A percentile compares a stretch with the other conserved stretches of the same genome.
Evolutionary conservation across 2,329 filamentous ascomycete species (phyloP).

Genomic region (Colletotrichum melonis): DNA sequence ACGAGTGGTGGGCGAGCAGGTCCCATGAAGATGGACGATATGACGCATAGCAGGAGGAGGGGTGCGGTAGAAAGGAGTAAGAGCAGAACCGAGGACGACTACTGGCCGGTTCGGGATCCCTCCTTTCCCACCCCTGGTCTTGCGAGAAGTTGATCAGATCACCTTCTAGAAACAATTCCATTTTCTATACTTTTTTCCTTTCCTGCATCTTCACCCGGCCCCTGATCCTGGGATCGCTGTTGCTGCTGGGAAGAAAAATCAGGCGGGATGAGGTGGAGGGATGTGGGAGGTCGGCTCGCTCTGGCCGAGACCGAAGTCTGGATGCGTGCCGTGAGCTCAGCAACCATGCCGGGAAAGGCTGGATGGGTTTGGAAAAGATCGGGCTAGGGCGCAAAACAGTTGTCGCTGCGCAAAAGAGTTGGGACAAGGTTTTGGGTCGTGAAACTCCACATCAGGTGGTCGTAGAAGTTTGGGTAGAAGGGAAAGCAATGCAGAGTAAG

Average conservation of each 20-base stretch:
- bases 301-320: not conserved
- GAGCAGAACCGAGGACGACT: not conserved
- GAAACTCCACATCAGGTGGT: conserved; percentile 27
- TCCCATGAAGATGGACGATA: conserved; percentile 2
- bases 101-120: conserved; percentile 6
- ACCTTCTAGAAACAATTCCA: conserved; percentile 30
- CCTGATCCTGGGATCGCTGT: not conserved
- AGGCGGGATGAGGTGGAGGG: conserved; percentile 1
- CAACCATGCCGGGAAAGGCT: not conserved
- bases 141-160: conserved; percentile 11
- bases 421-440: conserved; percentile 31
- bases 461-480: not conserved
- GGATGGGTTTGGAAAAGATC: not conserved
- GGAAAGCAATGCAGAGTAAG: not conserved
- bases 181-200: not conserved
- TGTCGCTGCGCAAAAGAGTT: not conserved
- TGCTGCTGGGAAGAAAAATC: not conserved
- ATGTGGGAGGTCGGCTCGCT: not conserved
- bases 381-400: too few relatives aligned
- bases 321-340: not conserved
- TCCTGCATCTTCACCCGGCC: not conserved
- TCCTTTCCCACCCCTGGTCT: not conserved
- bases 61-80: not conserved
- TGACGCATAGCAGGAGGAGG: conserved; percentile 6
- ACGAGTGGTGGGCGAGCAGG: conserved; percentile 16